phyloP scores from a whole-genome alignment of 257 asterid species.

The Eucommia ulmoides region DNA sequence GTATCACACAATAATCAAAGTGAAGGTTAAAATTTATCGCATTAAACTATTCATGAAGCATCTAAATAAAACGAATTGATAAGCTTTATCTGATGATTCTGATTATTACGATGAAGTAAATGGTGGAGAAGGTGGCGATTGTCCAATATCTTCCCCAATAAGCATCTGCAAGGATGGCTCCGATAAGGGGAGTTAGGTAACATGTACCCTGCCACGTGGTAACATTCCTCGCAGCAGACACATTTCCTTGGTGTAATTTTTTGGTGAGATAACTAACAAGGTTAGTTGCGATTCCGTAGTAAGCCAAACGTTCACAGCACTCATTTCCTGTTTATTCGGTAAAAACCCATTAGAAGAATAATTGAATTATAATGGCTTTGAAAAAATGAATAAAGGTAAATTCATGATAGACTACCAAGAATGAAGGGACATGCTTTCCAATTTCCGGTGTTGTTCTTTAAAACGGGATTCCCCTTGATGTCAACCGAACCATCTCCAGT shows the following conservation, averaged over 20 bases:
- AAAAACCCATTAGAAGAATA: constrained; percentile 3
- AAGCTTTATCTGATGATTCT: too few species aligned
- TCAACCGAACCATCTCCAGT: constrained; percentile 98
- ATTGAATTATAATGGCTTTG: background rate
- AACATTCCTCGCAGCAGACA: constrained; percentile 88
- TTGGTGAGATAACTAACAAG: constrained; percentile 84
- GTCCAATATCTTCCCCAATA: constrained; percentile 99
- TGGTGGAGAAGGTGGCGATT: constrained; percentile 84
- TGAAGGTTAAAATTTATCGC: background rate
- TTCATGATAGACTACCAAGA: constrained; percentile 34
- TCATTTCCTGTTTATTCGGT: constrained; percentile 64
- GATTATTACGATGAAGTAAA: constrained; percentile 62
- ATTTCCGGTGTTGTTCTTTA: constrained; percentile 84
- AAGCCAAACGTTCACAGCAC: constrained; percentile 94
- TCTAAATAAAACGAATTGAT: background rate
- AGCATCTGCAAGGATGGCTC: constrained; percentile 94
- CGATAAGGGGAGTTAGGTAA: constrained; percentile 82
- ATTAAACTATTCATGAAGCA: background rate
- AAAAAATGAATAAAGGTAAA: constrained; percentile 1
- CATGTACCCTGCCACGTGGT: constrained; percentile 99
- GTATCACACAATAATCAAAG: background rate
- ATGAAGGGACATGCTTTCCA: constrained; percentile 97
- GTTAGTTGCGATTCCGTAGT: constrained; percentile 89
- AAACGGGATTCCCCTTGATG: constrained; percentile 74
- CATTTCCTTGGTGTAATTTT: constrained; percentile 82